Base-by-base conservation (phyloP, 2,329 filamentous ascomycete genomes). In the Raffaelea arxii region DNA sequence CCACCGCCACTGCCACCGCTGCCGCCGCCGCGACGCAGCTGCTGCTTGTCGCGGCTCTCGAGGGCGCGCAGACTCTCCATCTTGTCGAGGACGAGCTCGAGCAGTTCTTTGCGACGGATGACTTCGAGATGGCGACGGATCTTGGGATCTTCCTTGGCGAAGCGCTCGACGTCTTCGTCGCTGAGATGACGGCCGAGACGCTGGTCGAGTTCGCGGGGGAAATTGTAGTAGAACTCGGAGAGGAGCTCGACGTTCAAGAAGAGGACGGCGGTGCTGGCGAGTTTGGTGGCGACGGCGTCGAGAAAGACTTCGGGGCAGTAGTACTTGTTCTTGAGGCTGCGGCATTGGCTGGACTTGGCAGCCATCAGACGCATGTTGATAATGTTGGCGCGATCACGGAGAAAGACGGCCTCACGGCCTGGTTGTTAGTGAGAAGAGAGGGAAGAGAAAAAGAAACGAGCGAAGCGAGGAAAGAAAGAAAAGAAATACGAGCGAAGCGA, bases 241-340 rank as follows among this genome's bases (percentile, higher is more conserved):
- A 98, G 77, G 19, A 98, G 76, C 67, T 98, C 94, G 11, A 97
- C 92, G 59, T 98, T 96, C 25, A 98, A 77, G 72, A 98, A 98
- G 1, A 98, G 78, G 9, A 98, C 92, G 2, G 92, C 91, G 0
- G 92, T 98, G 2, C 88, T 84, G 3, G 91, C 94, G 42, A 98
- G 77, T 66, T 97, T 97, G 55, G 90, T 87, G 2, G 92, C 90
- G 2, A 95, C 92, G 3, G 94, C 89, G 58, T 98, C 90, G n/a
- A 98, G 79, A 70, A 98, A 98, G 16, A 98, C 79, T 62, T 98
- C 92, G 0, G 92, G 92, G 60, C 92, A 98, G 67, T 92, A 80
- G 67, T 97, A 96, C 69, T 96, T 96, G 71, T 95, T 95, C 59
- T 84, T 83, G 54, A 83, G 74, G 54, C 71, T 79, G 49, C 81